These are phyloP conservation scores for Agapanthus africanus DNA, from an alignment of 106 monocot genomes.

Conservation along the genomic window DNA sequence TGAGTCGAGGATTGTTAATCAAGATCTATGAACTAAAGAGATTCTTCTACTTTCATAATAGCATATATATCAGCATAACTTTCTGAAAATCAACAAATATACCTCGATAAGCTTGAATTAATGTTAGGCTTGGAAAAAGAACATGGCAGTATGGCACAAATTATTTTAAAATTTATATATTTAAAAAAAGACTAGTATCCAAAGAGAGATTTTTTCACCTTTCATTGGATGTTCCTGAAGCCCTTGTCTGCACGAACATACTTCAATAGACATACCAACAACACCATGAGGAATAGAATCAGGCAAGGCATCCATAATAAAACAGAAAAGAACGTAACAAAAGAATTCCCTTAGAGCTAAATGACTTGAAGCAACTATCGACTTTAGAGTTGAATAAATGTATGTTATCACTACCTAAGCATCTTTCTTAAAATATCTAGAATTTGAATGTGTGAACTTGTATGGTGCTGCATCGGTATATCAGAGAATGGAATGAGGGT, in stretches of 20 bases:
- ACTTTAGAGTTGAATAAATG: not conserved
- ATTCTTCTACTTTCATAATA: not conserved
- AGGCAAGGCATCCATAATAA: not conserved
- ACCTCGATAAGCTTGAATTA: not conserved
- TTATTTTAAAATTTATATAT: not conserved
- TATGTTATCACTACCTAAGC: not conserved
- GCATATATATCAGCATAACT: not conserved
- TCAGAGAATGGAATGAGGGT: not conserved
- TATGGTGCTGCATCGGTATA: not conserved
- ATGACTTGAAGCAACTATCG: not conserved
- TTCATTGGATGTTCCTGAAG: slow-evolving; percentile 34
- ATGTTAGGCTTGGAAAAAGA: not conserved
- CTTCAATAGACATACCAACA: slow-evolving; percentile 13
- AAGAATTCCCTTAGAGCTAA: not conserved
- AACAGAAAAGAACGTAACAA: not conserved
- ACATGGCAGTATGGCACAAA: not conserved
- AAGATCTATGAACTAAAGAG: not conserved
- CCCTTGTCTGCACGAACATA: slow-evolving; percentile 24
- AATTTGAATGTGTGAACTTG: not conserved
- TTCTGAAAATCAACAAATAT: not conserved
- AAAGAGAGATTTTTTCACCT: slow-evolving; percentile 24
- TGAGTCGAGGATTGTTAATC: not conserved
- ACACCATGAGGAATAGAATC: slow-evolving; percentile 10
- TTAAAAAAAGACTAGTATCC: not conserved
- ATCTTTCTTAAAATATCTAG: not conserved